Evolutionary conservation across 2,329 filamentous ascomycete species (phyloP).

Genomic region (Penicillium sp.): DNA sequence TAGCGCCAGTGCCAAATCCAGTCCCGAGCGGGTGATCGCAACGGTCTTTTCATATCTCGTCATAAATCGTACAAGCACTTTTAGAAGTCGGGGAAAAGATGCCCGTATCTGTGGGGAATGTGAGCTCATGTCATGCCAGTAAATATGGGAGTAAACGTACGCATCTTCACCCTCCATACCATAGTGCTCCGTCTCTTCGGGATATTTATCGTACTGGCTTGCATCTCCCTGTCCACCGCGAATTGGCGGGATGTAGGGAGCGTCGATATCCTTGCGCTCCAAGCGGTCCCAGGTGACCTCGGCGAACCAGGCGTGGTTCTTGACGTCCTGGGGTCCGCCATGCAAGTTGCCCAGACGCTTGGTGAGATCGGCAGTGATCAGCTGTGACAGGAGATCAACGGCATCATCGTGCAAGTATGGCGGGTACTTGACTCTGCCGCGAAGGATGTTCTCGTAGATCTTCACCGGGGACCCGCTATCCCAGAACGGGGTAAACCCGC

Average conservation of each 20-base stretch:
- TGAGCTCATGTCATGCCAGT: background rate
- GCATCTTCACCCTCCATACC: slow-evolving; percentile 76
- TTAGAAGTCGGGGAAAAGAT: slow-evolving; percentile 76
- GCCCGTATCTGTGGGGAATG: slow-evolving; percentile 59
- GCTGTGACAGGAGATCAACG: slow-evolving; percentile 83
- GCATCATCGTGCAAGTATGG: slow-evolving; percentile 94
- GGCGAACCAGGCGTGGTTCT: slow-evolving; percentile 92
- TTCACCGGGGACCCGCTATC: slow-evolving; percentile 97
- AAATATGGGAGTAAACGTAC: slow-evolving; percentile 58
- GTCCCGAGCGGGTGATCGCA: slow-evolving; percentile 10
- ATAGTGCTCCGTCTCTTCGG: slow-evolving; percentile 93
- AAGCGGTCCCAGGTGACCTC: slow-evolving; percentile 98
- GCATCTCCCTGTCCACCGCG: slow-evolving; percentile 92
- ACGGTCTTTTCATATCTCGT: slow-evolving; percentile 30
- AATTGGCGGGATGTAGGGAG: slow-evolving; percentile 94
- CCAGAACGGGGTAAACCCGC: slow-evolving; percentile 98
- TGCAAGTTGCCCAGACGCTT: slow-evolving; percentile 94
- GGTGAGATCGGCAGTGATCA: slow-evolving; percentile 93
- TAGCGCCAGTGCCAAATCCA: slow-evolving; percentile 17
- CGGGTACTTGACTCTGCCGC: slow-evolving; percentile 93
- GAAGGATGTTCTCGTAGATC: slow-evolving; percentile 99
- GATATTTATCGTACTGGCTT: slow-evolving; percentile 97
- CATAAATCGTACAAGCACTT: slow-evolving; percentile 30
- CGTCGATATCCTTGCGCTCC: slow-evolving; percentile 94
- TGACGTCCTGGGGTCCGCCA: slow-evolving; percentile 86